Percentiles rank a stretch among this genome's conserved stretches.
phyloP scores from a whole-genome alignment of 441 rosid genomes.

The Eruca vesicaria region DNA sequence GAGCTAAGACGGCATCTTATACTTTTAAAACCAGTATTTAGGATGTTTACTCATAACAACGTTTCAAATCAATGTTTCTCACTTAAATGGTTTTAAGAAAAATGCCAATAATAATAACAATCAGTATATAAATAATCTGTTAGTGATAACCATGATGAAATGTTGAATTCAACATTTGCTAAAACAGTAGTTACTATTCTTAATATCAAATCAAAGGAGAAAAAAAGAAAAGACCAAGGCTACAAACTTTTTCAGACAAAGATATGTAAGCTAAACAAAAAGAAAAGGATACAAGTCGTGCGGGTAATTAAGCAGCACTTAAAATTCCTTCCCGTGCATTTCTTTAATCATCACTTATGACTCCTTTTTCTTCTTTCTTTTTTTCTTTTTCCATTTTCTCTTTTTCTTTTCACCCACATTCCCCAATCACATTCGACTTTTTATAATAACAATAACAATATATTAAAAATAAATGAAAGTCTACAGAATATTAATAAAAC shows the following conservation, averaged over 20 bases:
- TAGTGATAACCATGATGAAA: background rate
- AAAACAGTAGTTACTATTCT: conserved; percentile 16
- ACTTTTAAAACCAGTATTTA: no score
- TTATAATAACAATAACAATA: background rate
- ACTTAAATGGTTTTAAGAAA: background rate
- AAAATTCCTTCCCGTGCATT: conserved; percentile 40
- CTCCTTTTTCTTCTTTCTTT: background rate
- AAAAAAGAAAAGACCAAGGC: background rate
- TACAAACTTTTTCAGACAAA: conserved; percentile 7
- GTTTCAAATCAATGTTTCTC: background rate
- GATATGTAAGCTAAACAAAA: conserved; percentile 7
- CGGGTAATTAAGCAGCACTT: conserved; percentile 45
- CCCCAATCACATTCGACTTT: conserved; percentile 30
- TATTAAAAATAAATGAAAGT: background rate
- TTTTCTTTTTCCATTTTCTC: conserved; percentile 1
- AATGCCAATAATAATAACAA: background rate
- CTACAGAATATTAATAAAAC: background rate
- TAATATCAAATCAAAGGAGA: conserved; percentile 24
- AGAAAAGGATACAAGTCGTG: conserved; percentile 25
- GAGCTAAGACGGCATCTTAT: no score
- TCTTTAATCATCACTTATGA: conserved; percentile 37
- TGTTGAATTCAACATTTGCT: conserved; percentile 5
- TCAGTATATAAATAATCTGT: background rate
- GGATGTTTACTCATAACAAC: no score
- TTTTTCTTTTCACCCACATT: conserved; percentile 34